A percentile compares a stretch with the other conserved stretches of the same genome.
phyloP scores from a whole-genome alignment of 306 rosid species.

The Dalbergia cochinchinensis region DNA sequence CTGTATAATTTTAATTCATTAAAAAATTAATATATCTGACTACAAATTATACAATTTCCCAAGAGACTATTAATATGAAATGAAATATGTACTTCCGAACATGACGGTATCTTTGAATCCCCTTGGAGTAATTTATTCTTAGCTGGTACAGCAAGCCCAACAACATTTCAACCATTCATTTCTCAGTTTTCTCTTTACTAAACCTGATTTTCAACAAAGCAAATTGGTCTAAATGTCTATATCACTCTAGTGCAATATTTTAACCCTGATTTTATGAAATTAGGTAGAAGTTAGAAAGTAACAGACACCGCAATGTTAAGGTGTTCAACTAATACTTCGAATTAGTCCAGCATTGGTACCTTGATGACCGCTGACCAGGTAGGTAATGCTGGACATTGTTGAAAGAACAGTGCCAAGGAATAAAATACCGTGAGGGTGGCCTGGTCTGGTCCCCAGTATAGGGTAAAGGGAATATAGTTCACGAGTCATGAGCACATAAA shows the following conservation, averaged over 20 bases:
- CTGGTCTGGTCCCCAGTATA: conserved; percentile 33
- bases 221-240: conserved; percentile 9
- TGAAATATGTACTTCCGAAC: no score
- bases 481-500: conserved; percentile 23
- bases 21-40: no score
- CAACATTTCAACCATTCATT: background rate
- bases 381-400: conserved; percentile 39
- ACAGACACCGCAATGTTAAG: background rate
- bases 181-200: background rate
- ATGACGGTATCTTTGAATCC: background rate
- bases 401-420: conserved; percentile 33
- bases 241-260: conserved; percentile 15
- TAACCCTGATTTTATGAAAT: conserved; percentile 24
- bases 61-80: no score
- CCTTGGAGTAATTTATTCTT: background rate
- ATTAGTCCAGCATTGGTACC: conserved; percentile 1
- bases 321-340: conserved; percentile 41
- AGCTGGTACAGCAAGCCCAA: background rate
- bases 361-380: conserved; percentile 46
- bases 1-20: no score
- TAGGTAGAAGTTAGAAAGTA: conserved; percentile 37
- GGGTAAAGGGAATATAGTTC: conserved; percentile 14
- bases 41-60: no score
- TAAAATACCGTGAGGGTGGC: conserved; percentile 10
- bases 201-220: conserved; percentile 23